Percentiles rank a stretch among this genome's conserved stretches.
These are phyloP conservation scores for Teunomyces pallodes DNA, from an alignment of 805 yeast species.

Conservation along the genomic window DNA sequence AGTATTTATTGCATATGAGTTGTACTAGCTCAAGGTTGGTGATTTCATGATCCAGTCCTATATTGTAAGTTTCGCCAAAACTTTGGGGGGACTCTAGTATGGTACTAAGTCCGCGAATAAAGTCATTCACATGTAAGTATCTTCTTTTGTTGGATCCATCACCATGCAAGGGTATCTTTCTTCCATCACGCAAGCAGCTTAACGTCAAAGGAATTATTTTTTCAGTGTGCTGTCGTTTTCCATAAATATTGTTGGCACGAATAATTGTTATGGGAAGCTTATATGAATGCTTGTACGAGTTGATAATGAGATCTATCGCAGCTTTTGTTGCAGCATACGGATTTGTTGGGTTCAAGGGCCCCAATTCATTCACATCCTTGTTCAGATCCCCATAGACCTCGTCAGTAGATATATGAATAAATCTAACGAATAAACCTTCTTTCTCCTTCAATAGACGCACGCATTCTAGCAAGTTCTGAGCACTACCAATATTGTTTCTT, in stretches of 20 bases:
- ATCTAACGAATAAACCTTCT: conserved; percentile 10
- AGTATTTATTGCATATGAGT: conserved; percentile 16
- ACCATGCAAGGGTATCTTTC: conserved; percentile 45
- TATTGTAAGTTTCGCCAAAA: conserved; percentile 15
- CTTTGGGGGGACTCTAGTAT: conserved; percentile 13
- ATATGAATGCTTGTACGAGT: conserved; percentile 44
- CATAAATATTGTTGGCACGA: conserved; percentile 53
- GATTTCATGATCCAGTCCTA: conserved; percentile 26
- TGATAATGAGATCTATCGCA: conserved; percentile 46
- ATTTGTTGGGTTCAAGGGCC: conserved; percentile 47
- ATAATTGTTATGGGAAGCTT: conserved; percentile 40
- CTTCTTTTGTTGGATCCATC: conserved; percentile 42
- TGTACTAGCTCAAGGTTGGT: conserved; percentile 20
- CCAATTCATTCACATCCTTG: conserved; percentile 29
- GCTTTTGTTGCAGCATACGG: conserved; percentile 61
- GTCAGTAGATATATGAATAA: conserved; percentile 55
- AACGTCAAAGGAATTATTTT: conserved; percentile 42
- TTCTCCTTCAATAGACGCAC: conserved; percentile 16
- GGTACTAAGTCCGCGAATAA: conserved; percentile 35
- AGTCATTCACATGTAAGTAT: conserved; percentile 46
- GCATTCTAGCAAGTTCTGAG: conserved; percentile 47
- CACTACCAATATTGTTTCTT: conserved; percentile 43
- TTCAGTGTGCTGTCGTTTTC: conserved; percentile 54
- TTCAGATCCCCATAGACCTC: conserved; percentile 54
- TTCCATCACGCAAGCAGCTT: conserved; percentile 15